phyloP scores from a whole-genome alignment of 805 yeast genomes.

The Blastobotrys chiropterorum region DNA sequence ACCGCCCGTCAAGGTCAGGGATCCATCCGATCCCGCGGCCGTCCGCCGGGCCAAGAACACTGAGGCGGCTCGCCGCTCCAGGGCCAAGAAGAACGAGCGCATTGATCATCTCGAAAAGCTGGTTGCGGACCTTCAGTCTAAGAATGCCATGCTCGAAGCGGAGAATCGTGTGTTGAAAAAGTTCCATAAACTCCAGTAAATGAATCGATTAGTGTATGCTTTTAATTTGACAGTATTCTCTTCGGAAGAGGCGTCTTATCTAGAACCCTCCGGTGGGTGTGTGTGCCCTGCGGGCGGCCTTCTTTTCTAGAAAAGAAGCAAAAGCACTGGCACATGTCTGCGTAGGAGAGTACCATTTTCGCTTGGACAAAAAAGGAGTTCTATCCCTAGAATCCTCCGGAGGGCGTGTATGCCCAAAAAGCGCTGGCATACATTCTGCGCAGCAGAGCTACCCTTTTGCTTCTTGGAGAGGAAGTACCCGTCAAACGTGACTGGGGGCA shows the following conservation, averaged over 20 bases:
- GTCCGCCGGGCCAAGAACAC: constrained; percentile 92
- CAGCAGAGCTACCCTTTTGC: too few species aligned
- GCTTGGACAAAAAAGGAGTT: too few species aligned
- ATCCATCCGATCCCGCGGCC: constrained; percentile 52
- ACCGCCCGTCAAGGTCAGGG: constrained; percentile 51
- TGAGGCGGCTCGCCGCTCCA: constrained; percentile 86
- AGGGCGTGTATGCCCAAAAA: too few species aligned
- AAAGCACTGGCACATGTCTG: not conserved
- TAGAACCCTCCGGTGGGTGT: not conserved
- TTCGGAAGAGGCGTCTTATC: too few species aligned
- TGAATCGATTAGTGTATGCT: not conserved
- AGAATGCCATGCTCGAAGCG: constrained; percentile 52
- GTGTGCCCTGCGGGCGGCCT: not conserved
- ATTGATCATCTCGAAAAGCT: constrained; percentile 74
- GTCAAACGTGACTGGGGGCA: too few species aligned
- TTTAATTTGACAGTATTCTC: too few species aligned
- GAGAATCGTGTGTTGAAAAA: constrained; percentile 34
- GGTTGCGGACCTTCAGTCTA: constrained; percentile 56
- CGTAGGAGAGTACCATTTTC: too few species aligned
- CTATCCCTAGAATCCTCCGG: too few species aligned
- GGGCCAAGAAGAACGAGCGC: constrained; percentile 88
- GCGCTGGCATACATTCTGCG: too few species aligned
- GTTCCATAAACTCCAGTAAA: constrained; percentile 4
- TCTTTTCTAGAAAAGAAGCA: not conserved
- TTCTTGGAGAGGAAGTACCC: too few species aligned